phyloP scores from a whole-genome alignment of 371 early-diverging fungal species.

The Lichtheimia ramosa region DNA sequence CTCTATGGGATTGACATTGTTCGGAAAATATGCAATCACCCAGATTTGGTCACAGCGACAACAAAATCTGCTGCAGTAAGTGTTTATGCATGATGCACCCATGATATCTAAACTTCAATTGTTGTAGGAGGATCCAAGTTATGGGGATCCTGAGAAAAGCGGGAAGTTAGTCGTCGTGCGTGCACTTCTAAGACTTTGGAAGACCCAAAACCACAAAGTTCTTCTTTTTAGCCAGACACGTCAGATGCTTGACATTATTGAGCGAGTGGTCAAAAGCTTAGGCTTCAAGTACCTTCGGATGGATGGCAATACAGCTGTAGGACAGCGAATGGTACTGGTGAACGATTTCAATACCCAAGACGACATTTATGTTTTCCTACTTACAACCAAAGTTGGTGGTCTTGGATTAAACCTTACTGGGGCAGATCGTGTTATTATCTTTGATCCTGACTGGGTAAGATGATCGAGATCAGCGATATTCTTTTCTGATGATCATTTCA shows the following conservation, averaged over 20 bases:
- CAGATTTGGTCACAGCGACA: slow-evolving; percentile 65
- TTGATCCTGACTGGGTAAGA: slow-evolving; percentile 95
- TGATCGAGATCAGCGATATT: neutral
- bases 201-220: slow-evolving; percentile 81
- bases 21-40: slow-evolving; percentile 98
- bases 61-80: slow-evolving; percentile 18
- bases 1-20: slow-evolving; percentile 92
- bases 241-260: slow-evolving; percentile 95
- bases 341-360: slow-evolving; percentile 83
- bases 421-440: slow-evolving; percentile 94
- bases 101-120: neutral
- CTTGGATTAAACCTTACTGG: slow-evolving; percentile 96
- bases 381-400: slow-evolving; percentile 98
- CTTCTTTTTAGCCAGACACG: slow-evolving; percentile 96
- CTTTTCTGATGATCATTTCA: slow-evolving; percentile 11
- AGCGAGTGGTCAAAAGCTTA: slow-evolving; percentile 53
- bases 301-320: slow-evolving; percentile 95
- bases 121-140: slow-evolving; percentile 45
- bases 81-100: neutral
- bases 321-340: slow-evolving; percentile 78
- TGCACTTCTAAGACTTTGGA: slow-evolving; percentile 86
- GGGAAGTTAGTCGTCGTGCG: slow-evolving; percentile 92
- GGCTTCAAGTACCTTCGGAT: slow-evolving; percentile 80
- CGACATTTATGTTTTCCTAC: slow-evolving; percentile 82
- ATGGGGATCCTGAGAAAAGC: slow-evolving; percentile 66